Base-by-base conservation (phyloP, 1,284 basidiomycete species). In the Fomes fomentarius region DNA sequence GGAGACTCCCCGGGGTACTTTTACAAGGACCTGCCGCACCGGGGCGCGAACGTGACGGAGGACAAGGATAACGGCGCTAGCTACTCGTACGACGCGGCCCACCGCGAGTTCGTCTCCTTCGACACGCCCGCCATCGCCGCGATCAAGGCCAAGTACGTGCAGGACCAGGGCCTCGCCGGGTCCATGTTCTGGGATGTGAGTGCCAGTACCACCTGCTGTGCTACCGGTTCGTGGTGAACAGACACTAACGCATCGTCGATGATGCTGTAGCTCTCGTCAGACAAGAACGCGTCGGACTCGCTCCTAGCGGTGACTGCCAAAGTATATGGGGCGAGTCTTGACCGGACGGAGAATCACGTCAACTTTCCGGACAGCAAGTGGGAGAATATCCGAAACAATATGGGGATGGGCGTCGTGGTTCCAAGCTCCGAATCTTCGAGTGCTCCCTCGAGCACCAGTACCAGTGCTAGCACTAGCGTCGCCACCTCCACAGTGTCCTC, bases 131-230 rank as follows among this genome's bases (percentile, higher is more conserved):
- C 83, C 57, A 87, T 93, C 59, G 85, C 85, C 35, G 74, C 72
- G 28, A 71, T 82, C 61, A 97, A 97, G 74, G 84, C 87, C 2
- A 76, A 88, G 53, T 96, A 94, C 65, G 84, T 94, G 62, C 73
- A 75, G 42, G 68, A 75, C 21, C 79, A 85, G 17, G 79, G 81
- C 4, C 76, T 93, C 35, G 89, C 80, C n/a, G 91, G 91, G 1
- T 82, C 83, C 34, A 91, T 93, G 89, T 93, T 85, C 74, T 93
- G 89, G 89, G 88, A 87, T 67, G 82, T 80, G 67, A 66, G 75
- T 75, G 8, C n/a, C 22, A 15, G 12, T 17, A 14, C 9, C 3
- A 14, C 14, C 4, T 9, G 19, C n/a, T 37, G 35, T 17, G 17
- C n/a, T n/a, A n/a, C n/a, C n/a, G n/a, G n/a, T n/a, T n/a, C n/a